Percentiles rank a stretch among this genome's conserved stretches.
phyloP scores from a whole-genome alignment of 768 basidiomycete genomes.

The Lyophyllum atratum region DNA sequence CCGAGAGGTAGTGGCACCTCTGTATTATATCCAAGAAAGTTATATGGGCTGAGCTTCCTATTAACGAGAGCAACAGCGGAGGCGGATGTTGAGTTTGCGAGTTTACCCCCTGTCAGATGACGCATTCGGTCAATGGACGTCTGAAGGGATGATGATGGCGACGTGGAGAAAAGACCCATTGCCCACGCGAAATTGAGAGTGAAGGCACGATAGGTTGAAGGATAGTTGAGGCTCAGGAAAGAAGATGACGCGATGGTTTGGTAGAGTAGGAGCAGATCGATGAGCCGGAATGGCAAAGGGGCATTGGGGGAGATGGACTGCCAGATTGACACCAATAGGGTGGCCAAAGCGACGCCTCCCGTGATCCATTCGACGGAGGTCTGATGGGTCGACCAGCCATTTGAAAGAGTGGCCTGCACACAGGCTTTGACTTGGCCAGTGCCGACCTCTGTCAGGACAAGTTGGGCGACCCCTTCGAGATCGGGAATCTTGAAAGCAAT shows the following conservation, averaged over 20 bases:
- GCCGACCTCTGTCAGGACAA: constrained; percentile 67
- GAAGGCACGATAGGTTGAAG: constrained; percentile 78
- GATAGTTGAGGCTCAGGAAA: constrained; percentile 86
- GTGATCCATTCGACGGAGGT: constrained; percentile 77
- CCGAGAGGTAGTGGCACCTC: background rate
- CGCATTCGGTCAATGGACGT: constrained; percentile 81
- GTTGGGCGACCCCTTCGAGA: constrained; percentile 85
- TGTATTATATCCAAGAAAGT: constrained; percentile 25
- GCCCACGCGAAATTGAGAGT: constrained; percentile 90
- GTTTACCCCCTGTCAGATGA: constrained; percentile 74
- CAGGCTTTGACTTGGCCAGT: constrained; percentile 83
- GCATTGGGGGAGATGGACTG: constrained; percentile 58
- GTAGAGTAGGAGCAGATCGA: constrained; percentile 82
- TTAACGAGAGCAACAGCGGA: constrained; percentile 78
- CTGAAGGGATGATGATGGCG: constrained; percentile 63
- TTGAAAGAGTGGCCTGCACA: constrained; percentile 88
- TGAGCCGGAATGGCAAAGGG: constrained; percentile 71
- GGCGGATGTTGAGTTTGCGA: constrained; percentile 59
- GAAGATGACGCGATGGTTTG: constrained; percentile 83
- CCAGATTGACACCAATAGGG: constrained; percentile 64
- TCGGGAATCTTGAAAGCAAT: constrained; percentile 91
- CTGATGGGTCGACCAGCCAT: constrained; percentile 84
- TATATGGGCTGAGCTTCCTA: constrained; percentile 80
- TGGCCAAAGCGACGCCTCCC: constrained; percentile 62
- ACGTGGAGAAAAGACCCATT: constrained; percentile 67